These are phyloP conservation scores for Pseudopyrenochaeta lycopersici DNA, from an alignment of 2,329 filamentous ascomycete genomes.

Conservation along the genomic window DNA sequence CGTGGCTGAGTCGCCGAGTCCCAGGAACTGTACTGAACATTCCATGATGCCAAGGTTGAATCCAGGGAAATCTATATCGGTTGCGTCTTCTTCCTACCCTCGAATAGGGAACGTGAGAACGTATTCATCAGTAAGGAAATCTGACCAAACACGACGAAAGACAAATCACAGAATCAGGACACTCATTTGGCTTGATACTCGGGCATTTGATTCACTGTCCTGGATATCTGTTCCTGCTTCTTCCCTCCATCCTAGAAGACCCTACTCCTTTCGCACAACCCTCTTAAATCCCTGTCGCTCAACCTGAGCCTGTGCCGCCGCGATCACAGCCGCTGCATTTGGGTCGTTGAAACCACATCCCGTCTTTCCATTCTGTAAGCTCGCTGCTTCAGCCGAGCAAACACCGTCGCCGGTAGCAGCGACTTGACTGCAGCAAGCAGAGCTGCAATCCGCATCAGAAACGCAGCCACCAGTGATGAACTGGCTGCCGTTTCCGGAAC, in stretches of 20 bases:
- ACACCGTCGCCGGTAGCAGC: slow-evolving; percentile 32
- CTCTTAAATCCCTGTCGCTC: slow-evolving; percentile 40
- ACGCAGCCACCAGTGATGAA: slow-evolving; percentile 45
- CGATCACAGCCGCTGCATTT: slow-evolving; percentile 37
- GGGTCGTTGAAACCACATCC: slow-evolving; percentile 42
- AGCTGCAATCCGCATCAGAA: slow-evolving; percentile 38
- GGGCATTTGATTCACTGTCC: too few species aligned
- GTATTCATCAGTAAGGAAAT: too few species aligned
- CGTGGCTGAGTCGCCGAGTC: neutral
- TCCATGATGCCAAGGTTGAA: too few species aligned
- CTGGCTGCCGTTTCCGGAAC: slow-evolving; percentile 34
- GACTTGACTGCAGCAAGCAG: slow-evolving; percentile 35
- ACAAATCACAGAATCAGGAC: too few species aligned
- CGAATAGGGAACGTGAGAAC: too few species aligned
- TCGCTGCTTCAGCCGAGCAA: slow-evolving; percentile 39
- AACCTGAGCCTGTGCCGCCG: slow-evolving; percentile 41
- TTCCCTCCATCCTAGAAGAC: neutral
- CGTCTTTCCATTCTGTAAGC: slow-evolving; percentile 41
- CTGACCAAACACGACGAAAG: too few species aligned
- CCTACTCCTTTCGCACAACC: slow-evolving; percentile 21
- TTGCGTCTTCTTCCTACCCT: too few species aligned
- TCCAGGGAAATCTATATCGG: too few species aligned
- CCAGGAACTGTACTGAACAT: too few species aligned
- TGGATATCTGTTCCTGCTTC: too few species aligned
- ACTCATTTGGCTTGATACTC: too few species aligned